Conservation (phyloP, 2,329 filamentous ascomycete genomes). For the Monilinia aucupariae region DNA sequence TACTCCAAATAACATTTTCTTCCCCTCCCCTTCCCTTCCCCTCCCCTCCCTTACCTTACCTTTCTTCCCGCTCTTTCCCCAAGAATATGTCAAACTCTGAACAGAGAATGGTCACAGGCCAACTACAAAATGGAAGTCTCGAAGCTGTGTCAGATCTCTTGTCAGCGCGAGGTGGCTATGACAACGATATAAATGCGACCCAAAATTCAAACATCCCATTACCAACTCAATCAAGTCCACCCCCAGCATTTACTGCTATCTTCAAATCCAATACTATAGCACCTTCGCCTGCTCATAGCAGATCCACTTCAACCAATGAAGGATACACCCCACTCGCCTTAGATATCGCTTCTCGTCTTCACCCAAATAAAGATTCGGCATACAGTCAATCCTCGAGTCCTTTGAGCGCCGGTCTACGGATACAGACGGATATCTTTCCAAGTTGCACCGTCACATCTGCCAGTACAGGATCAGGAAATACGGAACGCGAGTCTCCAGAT, state of each 20-base stretch:
- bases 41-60: neutral
- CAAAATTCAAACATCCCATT: constrained; percentile 4
- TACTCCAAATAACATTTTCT: too few species aligned
- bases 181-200: neutral
- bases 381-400: constrained; percentile 25
- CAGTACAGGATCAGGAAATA: constrained; percentile 20
- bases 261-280: constrained; percentile 40
- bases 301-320: constrained; percentile 16
- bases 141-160: constrained; percentile 4
- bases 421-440: constrained; percentile 37
- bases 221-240: constrained; percentile 6
- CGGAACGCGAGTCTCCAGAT: constrained; percentile 22
- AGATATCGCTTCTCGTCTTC: constrained; percentile 27
- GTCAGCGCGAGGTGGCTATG: neutral
- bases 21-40: too few species aligned
- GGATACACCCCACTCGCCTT: constrained; percentile 23
- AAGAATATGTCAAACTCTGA: constrained; percentile 7
- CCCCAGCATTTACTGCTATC: constrained; percentile 16
- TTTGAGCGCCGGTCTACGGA: constrained; percentile 32
- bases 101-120: constrained; percentile 7
- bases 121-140: constrained; percentile 8
- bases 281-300: constrained; percentile 34
- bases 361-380: constrained; percentile 17
- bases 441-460: constrained; percentile 29
- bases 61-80: neutral